Base-by-base conservation (phyloP, 2,329 filamentous ascomycete genomes). In the Cercospora nicotianae region DNA sequence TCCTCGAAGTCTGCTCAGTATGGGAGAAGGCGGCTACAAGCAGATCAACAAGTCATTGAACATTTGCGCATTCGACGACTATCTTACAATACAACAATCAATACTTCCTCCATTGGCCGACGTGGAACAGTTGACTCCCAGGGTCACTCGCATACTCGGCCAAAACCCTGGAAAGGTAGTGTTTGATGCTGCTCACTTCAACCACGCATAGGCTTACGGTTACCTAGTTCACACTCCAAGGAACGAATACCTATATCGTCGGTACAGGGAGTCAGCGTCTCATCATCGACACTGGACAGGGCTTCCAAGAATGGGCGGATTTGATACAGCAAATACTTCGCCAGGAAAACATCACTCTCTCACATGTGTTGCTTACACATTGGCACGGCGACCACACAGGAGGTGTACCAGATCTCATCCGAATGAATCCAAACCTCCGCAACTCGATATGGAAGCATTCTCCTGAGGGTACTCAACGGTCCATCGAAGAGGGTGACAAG, bases 351-450 rank as follows among this genome's bases (percentile, higher is more conserved):
- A 74, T 83, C 51, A 63, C 66, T 0, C 64, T 86, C 0, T 81
- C 80, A 0, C 80, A 83, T 64, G 77, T 83, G 3, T 71, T 83
- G 1, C 69, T 83, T 3, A 81, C 81, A 0, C 81, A 83, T 67
- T 83, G 80, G 80, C 81, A 83, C 67, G 79, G 80, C 3, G 81
- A 83, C 67, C 81, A 83, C 63, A 79, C 80, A 2, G 80, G 79
- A 2, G 81, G 81, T 1, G 79, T 81, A 3, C 77, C 79, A 0
- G 80, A 82, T 66, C 75, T 83, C 1, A 13, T 83, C 0, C 66
- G 67, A 1, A 59, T 77, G 1, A 77, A 79, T 55, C 77, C 78
- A 5, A 10, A 75, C 18, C 63, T 80, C 5, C 13, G 55, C 3
- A 26, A 65, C 3, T 55, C 66, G 6, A 75, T 82, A 20, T 82